Percentiles rank a stretch among this genome's conserved stretches.
These are phyloP conservation scores for Kazachstania taianensis DNA, from an alignment of 805 yeast species.

Conservation along the genomic window DNA sequence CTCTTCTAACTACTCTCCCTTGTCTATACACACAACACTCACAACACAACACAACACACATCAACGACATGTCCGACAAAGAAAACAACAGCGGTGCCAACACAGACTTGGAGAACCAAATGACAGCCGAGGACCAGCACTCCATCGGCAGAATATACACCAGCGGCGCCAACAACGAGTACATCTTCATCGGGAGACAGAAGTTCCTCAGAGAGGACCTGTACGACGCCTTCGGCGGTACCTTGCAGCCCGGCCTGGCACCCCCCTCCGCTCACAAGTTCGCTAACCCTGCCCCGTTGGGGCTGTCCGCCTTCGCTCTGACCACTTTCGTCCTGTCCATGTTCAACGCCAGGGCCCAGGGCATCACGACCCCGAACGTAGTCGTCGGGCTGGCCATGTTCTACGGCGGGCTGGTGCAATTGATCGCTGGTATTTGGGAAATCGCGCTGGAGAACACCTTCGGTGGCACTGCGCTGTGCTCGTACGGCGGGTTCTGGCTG, in stretches of 20 bases:
- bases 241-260: conserved; percentile 58
- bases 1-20: neutral
- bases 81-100: conserved; percentile 7
- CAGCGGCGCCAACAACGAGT: conserved; percentile 45
- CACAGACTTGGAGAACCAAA: conserved; percentile 8
- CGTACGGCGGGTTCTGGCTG: conserved; percentile 66
- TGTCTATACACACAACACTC: neutral
- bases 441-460: conserved; percentile 53
- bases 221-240: conserved; percentile 70
- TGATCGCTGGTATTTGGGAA: conserved; percentile 60
- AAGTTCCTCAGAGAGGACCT: conserved; percentile 55
- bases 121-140: conserved; percentile 1
- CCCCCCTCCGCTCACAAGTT: conserved; percentile 49
- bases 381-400: conserved; percentile 50
- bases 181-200: conserved; percentile 61
- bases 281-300: conserved; percentile 60
- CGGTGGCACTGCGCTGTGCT: conserved; percentile 53
- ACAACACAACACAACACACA: neutral
- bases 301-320: conserved; percentile 50
- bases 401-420: conserved; percentile 53
- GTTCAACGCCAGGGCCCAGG: conserved; percentile 45
- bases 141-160: conserved; percentile 24
- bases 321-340: conserved; percentile 53
- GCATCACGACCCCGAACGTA: conserved; percentile 40
- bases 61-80: conserved; percentile 11